These are phyloP conservation scores for Ceratobasidium sp. DNA, from an alignment of 1,284 basidiomycete genomes.

Conservation along the genomic window DNA sequence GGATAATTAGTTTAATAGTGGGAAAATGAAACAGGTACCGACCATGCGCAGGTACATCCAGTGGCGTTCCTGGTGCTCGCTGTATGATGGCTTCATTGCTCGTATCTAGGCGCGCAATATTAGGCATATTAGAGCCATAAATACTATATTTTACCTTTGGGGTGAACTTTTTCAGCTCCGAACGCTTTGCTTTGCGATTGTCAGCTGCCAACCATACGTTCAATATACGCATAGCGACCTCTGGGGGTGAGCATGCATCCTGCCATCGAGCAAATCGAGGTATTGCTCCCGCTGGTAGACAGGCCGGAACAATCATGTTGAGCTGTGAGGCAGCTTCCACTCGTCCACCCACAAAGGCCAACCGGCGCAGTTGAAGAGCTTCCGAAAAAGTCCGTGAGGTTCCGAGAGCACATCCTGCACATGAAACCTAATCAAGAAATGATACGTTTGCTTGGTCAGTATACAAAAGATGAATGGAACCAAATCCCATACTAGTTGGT, in stretches of 20 bases:
- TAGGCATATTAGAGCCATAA: neutral
- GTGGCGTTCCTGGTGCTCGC: constrained; percentile 44
- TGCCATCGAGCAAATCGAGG: constrained; percentile 44
- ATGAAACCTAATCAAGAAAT: constrained; percentile 15
- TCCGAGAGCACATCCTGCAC: constrained; percentile 42
- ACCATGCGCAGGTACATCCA: constrained; percentile 44
- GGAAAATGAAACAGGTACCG: neutral
- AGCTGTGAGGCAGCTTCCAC: constrained; percentile 21
- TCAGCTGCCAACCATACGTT: constrained; percentile 43
- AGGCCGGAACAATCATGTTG: constrained; percentile 23
- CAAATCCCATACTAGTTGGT: constrained; percentile 40
- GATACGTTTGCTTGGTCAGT: neutral
- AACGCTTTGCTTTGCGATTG: constrained; percentile 40
- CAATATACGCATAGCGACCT: constrained; percentile 42
- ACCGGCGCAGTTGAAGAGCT: constrained; percentile 33
- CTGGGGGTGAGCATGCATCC: constrained; percentile 35
- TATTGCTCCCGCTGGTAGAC: constrained; percentile 26
- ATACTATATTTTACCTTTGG: constrained; percentile 29
- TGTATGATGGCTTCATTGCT: constrained; percentile 37
- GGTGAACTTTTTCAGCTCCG: constrained; percentile 38
- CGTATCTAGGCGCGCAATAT: constrained; percentile 2
- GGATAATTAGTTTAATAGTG: neutral
- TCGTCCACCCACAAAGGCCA: constrained; percentile 26
- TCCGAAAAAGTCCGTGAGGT: constrained; percentile 32
- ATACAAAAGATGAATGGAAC: too few relatives aligned